phyloP scores from a whole-genome alignment of 2,329 filamentous ascomycete genomes.

The Xylariaceae sp. region DNA sequence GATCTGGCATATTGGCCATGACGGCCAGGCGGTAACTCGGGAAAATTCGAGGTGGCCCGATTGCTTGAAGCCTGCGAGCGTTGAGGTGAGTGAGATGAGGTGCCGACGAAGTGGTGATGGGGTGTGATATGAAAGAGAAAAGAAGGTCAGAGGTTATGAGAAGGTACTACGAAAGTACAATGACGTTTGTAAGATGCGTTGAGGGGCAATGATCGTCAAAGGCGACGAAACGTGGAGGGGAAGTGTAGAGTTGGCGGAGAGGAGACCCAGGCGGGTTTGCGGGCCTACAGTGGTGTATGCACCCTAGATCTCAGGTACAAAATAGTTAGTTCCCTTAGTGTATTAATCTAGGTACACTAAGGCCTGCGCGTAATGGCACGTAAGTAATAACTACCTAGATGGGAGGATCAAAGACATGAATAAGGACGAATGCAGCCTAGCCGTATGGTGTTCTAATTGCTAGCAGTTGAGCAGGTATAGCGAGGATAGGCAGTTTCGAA shows the following conservation, averaged over 20 bases:
- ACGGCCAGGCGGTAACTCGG: background rate
- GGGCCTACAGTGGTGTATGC: background rate
- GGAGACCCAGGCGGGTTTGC: background rate
- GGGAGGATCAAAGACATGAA: too few relatives aligned
- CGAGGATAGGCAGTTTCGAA: too few relatives aligned
- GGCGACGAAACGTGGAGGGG: background rate
- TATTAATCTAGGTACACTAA: too few relatives aligned
- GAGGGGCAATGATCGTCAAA: slow-evolving; percentile 13
- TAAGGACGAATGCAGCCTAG: too few relatives aligned
- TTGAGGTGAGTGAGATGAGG: background rate
- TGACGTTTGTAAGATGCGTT: slow-evolving; percentile 16
- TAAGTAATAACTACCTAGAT: too few relatives aligned
- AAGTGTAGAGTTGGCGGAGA: background rate
- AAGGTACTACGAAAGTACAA: slow-evolving; percentile 11
- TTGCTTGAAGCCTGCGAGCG: background rate
- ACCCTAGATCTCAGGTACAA: background rate
- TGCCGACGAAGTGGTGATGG: background rate
- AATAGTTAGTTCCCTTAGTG: too few relatives aligned
- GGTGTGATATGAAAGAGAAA: too few relatives aligned
- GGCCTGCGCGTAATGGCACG: too few relatives aligned
- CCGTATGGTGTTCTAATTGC: too few relatives aligned
- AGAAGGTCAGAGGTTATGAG: background rate
- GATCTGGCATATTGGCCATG: slow-evolving; percentile 22
- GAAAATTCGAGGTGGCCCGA: background rate
- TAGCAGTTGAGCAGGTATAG: too few relatives aligned